Percentiles rank a stretch among this genome's conserved stretches.
These are phyloP conservation scores for Pythium rhizo-oryzae DNA, from an alignment of 352 stramenopile species.

Conservation along the genomic window DNA sequence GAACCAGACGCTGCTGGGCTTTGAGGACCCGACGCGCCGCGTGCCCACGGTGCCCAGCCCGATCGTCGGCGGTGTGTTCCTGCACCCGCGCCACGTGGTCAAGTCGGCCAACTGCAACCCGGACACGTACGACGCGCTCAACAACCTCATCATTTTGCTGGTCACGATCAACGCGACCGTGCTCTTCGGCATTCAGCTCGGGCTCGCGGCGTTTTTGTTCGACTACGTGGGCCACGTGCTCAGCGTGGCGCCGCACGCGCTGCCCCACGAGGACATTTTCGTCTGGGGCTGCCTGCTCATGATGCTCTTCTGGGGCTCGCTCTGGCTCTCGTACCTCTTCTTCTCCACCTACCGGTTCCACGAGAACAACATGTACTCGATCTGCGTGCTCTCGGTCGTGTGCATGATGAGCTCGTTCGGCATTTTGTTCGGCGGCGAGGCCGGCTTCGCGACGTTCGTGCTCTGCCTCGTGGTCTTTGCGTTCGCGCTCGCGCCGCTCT, in stretches of 20 bases:
- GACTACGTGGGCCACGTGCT: slow-evolving; percentile 77
- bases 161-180: slow-evolving; percentile 82
- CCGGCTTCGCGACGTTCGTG: slow-evolving; percentile 54
- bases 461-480: slow-evolving; percentile 64
- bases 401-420: slow-evolving; percentile 68
- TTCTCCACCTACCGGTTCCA: slow-evolving; percentile 83
- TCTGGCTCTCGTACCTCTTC: slow-evolving; percentile 74
- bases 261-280: slow-evolving; percentile 35
- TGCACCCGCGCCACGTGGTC: slow-evolving; percentile 77
- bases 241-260: slow-evolving; percentile 23
- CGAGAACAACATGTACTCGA: slow-evolving; percentile 74
- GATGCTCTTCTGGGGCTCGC: slow-evolving; percentile 72
- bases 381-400: slow-evolving; percentile 69
- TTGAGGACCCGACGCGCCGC: slow-evolving; percentile 71
- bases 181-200: slow-evolving; percentile 77
- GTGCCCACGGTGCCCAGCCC: slow-evolving; percentile 81
- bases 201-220: slow-evolving; percentile 78
- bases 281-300: slow-evolving; percentile 69
- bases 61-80: slow-evolving; percentile 79
- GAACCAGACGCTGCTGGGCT: slow-evolving; percentile 62
- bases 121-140: slow-evolving; percentile 81
- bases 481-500: slow-evolving; percentile 71
- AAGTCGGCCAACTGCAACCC: slow-evolving; percentile 76
- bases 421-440: slow-evolving; percentile 63
- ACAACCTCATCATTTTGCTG: slow-evolving; percentile 85